phyloP scores from a whole-genome alignment of 2,329 filamentous ascomycete genomes.

The Nothomitra cinnamomea region DNA sequence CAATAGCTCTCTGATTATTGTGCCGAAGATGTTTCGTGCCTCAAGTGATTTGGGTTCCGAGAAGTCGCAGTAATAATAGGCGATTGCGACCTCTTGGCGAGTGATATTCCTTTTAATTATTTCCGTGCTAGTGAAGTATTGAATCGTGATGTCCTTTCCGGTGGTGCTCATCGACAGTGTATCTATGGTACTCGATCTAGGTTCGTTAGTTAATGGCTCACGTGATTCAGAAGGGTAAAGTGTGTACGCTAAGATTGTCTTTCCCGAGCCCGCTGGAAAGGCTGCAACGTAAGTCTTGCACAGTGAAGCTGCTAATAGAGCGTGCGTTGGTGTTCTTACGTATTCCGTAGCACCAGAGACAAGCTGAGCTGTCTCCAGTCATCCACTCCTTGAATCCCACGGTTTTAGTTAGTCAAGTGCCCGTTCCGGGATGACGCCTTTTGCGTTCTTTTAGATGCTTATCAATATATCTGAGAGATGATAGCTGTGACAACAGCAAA shows the following conservation, averaged over 20 bases:
- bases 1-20: conserved; percentile 6
- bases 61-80: conserved; percentile 7
- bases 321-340: neutral
- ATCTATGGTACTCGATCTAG: conserved; percentile 7
- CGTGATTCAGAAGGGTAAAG: neutral
- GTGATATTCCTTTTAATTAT: conserved; percentile 7
- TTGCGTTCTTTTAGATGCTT: conserved; percentile 7
- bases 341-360: conserved; percentile 5
- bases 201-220: neutral
- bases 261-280: conserved; percentile 4
- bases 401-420: conserved; percentile 5
- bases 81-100: conserved; percentile 2
- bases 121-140: conserved; percentile 4
- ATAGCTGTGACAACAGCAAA: conserved; percentile 3
- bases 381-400: conserved; percentile 4
- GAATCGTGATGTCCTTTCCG: conserved; percentile 4
- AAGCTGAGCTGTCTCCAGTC: neutral
- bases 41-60: conserved; percentile 6
- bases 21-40: conserved; percentile 6
- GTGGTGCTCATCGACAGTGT: conserved; percentile 1
- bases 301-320: neutral
- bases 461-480: conserved; percentile 5
- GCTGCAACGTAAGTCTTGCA: neutral
- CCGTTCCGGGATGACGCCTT: conserved; percentile 4
- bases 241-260: conserved; percentile 3